Percentiles rank a stretch among this genome's conserved stretches.
phyloP scores from a whole-genome alignment of 2,329 filamentous ascomycete genomes.

The Magnaporthiopsis incrustans region DNA sequence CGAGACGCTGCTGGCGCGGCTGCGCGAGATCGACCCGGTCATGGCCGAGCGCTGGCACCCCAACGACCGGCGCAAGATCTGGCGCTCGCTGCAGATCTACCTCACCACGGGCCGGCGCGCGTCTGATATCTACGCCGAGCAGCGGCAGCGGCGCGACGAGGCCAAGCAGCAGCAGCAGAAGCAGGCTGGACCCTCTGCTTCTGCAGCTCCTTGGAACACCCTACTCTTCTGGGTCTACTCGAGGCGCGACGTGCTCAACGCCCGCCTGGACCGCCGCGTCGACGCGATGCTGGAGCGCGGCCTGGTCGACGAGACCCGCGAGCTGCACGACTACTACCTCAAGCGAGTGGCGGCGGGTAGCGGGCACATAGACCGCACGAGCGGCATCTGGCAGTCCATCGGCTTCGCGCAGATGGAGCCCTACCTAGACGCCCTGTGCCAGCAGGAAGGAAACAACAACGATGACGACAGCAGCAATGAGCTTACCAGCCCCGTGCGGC shows the following conservation, averaged over 20 bases:
- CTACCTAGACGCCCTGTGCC: constrained; percentile 41
- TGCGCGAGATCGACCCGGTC: constrained; percentile 73
- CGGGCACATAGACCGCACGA: constrained; percentile 57
- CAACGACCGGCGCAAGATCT: constrained; percentile 83
- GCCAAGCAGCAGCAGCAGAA: constrained; percentile 9
- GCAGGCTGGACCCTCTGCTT: no score
- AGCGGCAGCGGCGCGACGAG: constrained; percentile 28
- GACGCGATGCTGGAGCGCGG: constrained; percentile 68
- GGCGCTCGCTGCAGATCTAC: constrained; percentile 82
- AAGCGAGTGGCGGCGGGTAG: constrained; percentile 29
- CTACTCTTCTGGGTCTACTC: constrained; percentile 86
- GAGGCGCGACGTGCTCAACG: constrained; percentile 56
- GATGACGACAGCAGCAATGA: no score
- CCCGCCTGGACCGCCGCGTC: constrained; percentile 67
- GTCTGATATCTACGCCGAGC: constrained; percentile 80
- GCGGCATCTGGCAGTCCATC: constrained; percentile 94
- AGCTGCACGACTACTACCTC: constrained; percentile 33
- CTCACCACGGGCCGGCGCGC: constrained; percentile 73
- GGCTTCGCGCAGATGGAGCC: constrained; percentile 86
- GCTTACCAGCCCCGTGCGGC: constrained; percentile 8
- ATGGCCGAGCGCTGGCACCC: constrained; percentile 95
- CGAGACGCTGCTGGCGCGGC: constrained; percentile 61
- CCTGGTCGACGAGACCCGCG: constrained; percentile 39
- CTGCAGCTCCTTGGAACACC: constrained; percentile 37
- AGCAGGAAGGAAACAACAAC: constrained; percentile 23